These are phyloP conservation scores for Athelia sp. DNA, from an alignment of 1,284 basidiomycete genomes.

Conservation along the genomic window DNA sequence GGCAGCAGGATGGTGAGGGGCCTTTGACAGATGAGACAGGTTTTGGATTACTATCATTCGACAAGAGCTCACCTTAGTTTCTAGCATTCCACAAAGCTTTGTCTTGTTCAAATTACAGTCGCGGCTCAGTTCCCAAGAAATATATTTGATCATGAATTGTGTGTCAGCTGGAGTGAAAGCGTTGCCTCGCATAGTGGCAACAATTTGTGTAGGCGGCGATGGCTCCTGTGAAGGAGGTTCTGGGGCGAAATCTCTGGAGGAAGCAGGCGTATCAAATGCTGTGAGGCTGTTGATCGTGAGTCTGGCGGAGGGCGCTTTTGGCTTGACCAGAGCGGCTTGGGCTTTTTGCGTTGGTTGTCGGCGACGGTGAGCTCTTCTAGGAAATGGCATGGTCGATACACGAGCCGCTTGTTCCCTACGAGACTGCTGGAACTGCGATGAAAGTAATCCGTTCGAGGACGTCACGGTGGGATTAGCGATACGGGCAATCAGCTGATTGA, in stretches of 20 bases:
- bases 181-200: constrained; percentile 41
- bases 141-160: constrained; percentile 58
- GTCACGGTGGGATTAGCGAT: background rate
- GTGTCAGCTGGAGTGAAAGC: constrained; percentile 61
- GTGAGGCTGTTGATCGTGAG: constrained; percentile 54
- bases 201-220: constrained; percentile 48
- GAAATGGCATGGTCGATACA: background rate
- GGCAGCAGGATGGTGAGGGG: constrained; percentile 49
- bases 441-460: background rate
- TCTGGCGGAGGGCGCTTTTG: constrained; percentile 15
- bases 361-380: background rate
- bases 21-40: constrained; percentile 30
- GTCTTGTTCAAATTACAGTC: constrained; percentile 45
- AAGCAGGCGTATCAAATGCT: constrained; percentile 41
- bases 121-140: constrained; percentile 51
- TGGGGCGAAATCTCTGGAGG: constrained; percentile 53
- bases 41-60: background rate
- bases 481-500: constrained; percentile 43
- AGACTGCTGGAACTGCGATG: background rate
- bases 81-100: constrained; percentile 47
- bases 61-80: constrained; percentile 42
- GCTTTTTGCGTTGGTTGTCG: background rate
- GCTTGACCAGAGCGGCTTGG: background rate
- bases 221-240: constrained; percentile 60
- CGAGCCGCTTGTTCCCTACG: background rate